Percentiles rank a stretch among this genome's conserved stretches.
These are phyloP conservation scores for Panaeolus cyanescens DNA, from an alignment of 768 basidiomycete species.

Conservation along the genomic window DNA sequence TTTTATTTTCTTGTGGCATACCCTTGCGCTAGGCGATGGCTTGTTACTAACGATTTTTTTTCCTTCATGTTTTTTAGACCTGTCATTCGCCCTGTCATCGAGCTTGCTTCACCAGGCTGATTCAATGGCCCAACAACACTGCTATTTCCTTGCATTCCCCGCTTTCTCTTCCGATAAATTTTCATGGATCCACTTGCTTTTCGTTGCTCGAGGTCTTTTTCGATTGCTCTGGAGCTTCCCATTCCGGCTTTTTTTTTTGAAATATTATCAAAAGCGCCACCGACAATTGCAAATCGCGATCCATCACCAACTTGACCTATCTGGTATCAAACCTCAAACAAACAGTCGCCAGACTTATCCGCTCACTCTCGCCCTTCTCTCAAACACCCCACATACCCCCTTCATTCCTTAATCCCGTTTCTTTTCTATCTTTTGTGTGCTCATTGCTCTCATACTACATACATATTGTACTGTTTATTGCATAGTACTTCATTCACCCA, in stretches of 20 bases:
- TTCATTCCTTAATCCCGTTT: constrained; percentile 1
- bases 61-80: background rate
- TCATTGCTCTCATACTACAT: constrained; percentile 1
- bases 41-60: background rate
- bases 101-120: background rate
- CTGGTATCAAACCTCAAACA: background rate
- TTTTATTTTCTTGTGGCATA: constrained; percentile 8
- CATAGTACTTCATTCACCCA: constrained; percentile 2
- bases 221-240: background rate
- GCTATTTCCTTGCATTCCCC: background rate
- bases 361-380: background rate
- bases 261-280: background rate
- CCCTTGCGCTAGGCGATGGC: background rate
- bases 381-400: background rate
- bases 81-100: background rate
- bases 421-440: constrained; percentile 2
- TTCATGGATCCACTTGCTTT: background rate
- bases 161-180: background rate
- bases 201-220: background rate
- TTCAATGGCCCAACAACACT: background rate
- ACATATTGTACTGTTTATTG: constrained; percentile 1
- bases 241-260: background rate
- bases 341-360: background rate
- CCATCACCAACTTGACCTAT: background rate
- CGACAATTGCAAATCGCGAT: background rate